Evolutionary conservation across 139 green algal genomes (phyloP).

Genomic region (Coelastrella sp.): DNA sequence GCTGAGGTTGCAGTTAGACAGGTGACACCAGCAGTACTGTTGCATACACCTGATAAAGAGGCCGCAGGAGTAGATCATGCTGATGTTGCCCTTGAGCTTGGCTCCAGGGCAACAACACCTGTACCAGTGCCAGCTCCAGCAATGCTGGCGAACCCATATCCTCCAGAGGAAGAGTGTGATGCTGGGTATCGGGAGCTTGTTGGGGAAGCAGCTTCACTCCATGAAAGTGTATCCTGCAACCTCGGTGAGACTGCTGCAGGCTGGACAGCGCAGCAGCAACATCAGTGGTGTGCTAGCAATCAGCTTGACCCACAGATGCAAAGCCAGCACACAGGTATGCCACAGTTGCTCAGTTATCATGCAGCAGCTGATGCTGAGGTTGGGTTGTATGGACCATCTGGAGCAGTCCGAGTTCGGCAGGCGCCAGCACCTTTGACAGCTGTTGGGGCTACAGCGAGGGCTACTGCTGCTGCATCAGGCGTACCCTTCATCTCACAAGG

Average conservation of each 20-base stretch:
- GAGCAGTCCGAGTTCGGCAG: too few species aligned
- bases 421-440: too few species aligned
- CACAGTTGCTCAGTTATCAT: not conserved
- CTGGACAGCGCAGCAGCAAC: not conserved
- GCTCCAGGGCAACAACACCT: not conserved
- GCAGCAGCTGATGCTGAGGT: not conserved
- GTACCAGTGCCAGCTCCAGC: slow-evolving; percentile 8
- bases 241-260: not conserved
- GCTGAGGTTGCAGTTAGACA: not conserved
- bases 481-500: not conserved
- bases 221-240: too few species aligned
- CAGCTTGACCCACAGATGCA: too few species aligned
- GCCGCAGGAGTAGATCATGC: too few species aligned
- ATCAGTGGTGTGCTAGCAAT: not conserved
- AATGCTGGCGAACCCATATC: not conserved
- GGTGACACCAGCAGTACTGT: slow-evolving; percentile 1
- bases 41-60: too few species aligned
- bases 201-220: too few species aligned
- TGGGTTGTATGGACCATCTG: too few species aligned
- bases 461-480: slow-evolving; percentile 1
- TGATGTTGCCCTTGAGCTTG: too few species aligned
- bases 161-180: too few species aligned
- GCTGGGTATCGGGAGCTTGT: not conserved
- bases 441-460: not conserved
- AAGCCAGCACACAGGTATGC: too few species aligned